phyloP scores from a whole-genome alignment of 345 rosid species.

The Angophora floribunda region DNA sequence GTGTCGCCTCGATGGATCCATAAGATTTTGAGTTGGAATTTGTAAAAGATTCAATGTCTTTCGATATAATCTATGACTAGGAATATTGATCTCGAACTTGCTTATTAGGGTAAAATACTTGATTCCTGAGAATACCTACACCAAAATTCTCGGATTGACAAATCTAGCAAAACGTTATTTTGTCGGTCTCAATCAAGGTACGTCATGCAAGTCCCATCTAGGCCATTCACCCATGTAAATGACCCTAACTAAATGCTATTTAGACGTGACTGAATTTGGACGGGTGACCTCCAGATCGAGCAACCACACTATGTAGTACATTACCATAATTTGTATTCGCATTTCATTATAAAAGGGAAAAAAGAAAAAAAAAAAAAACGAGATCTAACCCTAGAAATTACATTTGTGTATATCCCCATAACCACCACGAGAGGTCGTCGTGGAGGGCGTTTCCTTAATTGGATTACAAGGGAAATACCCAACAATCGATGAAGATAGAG shows the following conservation, averaged over 20 bases:
- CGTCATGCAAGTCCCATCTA: neutral
- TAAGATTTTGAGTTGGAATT: neutral
- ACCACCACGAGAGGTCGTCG: neutral
- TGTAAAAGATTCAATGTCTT: neutral
- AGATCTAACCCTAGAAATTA: neutral
- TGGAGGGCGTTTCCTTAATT: neutral
- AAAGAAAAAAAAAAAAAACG: neutral
- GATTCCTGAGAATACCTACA: neutral
- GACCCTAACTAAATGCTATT: neutral
- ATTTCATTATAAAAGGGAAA: neutral
- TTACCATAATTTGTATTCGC: neutral
- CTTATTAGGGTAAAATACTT: neutral
- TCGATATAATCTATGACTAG: neutral
- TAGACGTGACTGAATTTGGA: neutral
- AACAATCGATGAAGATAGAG: neutral
- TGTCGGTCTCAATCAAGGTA: neutral
- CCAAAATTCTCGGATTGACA: neutral
- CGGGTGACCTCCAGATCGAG: neutral
- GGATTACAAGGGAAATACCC: neutral
- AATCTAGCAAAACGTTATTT: neutral
- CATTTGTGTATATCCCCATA: neutral
- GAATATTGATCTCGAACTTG: neutral
- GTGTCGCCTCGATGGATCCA: fast-evolving
- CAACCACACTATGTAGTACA: neutral
- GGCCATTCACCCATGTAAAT: neutral